Evolutionary conservation across 768 basidiomycete species (phyloP).

Genomic region (Lanmaoa pseudosensibilis): DNA sequence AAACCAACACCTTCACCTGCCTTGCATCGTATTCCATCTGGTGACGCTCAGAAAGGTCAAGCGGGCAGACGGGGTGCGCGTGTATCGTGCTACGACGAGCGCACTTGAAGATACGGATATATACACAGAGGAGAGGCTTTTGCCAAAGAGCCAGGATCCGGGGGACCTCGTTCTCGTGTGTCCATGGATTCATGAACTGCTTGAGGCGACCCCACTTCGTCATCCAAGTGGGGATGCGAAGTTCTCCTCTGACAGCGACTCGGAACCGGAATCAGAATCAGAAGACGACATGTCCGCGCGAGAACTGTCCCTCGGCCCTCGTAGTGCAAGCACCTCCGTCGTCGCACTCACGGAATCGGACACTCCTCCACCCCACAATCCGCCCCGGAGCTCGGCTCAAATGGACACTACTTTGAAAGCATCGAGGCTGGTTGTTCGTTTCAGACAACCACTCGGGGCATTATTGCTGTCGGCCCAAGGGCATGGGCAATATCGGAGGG

Average conservation of each 20-base stretch:
- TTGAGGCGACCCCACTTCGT: background rate
- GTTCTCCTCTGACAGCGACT: background rate
- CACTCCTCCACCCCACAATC: background rate
- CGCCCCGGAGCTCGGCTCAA: background rate
- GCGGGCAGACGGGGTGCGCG: background rate
- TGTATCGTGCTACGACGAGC: constrained; percentile 5
- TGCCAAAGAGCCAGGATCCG: background rate
- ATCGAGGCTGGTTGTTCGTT: constrained; percentile 8
- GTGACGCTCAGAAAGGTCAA: background rate
- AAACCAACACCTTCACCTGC: constrained; percentile 10
- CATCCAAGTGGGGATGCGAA: background rate
- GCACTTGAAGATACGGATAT: constrained; percentile 16
- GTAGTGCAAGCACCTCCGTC: background rate
- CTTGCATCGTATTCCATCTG: constrained; percentile 22
- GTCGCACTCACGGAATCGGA: background rate
- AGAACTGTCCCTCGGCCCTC: background rate
- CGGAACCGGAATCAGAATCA: background rate
- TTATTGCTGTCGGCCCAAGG: constrained; percentile 9
- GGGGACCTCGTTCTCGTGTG: constrained; percentile 16
- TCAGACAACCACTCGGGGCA: constrained; percentile 15
- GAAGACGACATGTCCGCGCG: background rate
- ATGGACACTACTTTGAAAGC: background rate
- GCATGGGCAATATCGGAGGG: constrained; percentile 12
- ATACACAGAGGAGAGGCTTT: background rate
- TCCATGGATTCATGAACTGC: constrained; percentile 20